Conservation (phyloP, 1,284 basidiomycete species). For the Malassezia obtusa region DNA sequence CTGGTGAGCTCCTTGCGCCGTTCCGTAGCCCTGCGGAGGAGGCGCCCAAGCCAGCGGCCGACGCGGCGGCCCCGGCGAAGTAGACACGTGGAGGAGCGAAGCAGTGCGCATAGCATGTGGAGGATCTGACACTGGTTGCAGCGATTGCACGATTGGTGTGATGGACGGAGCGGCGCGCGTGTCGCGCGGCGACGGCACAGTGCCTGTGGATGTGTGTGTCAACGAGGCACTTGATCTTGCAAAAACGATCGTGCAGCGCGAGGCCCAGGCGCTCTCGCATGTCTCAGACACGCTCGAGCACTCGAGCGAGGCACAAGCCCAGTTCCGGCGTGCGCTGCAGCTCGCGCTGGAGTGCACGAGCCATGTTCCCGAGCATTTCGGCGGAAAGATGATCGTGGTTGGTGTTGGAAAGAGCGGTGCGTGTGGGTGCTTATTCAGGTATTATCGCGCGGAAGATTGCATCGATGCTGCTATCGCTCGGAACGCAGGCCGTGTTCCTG, state of each 20-base stretch:
- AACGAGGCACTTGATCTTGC: background rate
- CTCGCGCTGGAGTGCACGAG: conserved; percentile 24
- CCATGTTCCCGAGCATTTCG: conserved; percentile 15
- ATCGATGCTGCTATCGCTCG: conserved; percentile 38
- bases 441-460: conserved; percentile 41
- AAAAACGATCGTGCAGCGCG: background rate
- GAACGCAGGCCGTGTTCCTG: conserved; percentile 48
- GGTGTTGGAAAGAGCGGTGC: conserved; percentile 50
- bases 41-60: background rate
- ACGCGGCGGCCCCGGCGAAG: background rate
- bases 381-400: conserved; percentile 49
- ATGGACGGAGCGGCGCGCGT: background rate
- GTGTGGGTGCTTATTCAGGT: conserved; percentile 7
- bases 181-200: background rate
- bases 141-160: background rate
- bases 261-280: conserved; percentile 5
- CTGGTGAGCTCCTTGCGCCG: conserved; percentile 19
- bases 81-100: too few species aligned
- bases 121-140: too few species aligned
- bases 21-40: conserved; percentile 1
- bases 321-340: conserved; percentile 21
- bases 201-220: background rate
- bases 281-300: background rate
- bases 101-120: too few species aligned
- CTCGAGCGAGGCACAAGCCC: background rate